Percentiles rank a stretch among this genome's conserved stretches.
These are phyloP conservation scores for Chenopodium suecicum DNA, from an alignment of 148 eudicot genomes.

Conservation along the genomic window DNA sequence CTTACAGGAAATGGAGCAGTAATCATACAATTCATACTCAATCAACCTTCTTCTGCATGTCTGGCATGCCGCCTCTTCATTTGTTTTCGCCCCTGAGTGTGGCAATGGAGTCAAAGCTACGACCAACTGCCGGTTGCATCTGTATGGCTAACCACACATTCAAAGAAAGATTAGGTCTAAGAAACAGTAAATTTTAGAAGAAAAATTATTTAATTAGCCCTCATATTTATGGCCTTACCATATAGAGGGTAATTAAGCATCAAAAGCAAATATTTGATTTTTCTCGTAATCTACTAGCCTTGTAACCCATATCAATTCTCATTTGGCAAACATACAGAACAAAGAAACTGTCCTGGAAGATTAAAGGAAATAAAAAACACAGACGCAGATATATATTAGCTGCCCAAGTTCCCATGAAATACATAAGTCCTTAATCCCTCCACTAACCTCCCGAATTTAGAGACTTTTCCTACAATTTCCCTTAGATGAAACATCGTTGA, in stretches of 20 bases:
- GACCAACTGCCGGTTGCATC: slow-evolving; percentile 53
- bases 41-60: slow-evolving; percentile 45
- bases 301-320: neutral
- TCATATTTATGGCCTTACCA: neutral
- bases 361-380: neutral
- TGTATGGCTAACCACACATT: slow-evolving; percentile 41
- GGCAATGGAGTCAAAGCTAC: slow-evolving; percentile 51
- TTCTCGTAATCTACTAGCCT: neutral
- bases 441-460: neutral
- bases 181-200: neutral
- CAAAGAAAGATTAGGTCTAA: slow-evolving; percentile 4
- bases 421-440: neutral
- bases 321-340: neutral
- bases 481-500: neutral
- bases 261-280: neutral
- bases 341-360: neutral
- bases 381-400: neutral
- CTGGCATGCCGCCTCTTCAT: slow-evolving; percentile 32
- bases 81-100: slow-evolving; percentile 34
- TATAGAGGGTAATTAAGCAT: neutral
- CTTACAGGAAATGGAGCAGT: slow-evolving; percentile 62
- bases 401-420: neutral
- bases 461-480: neutral
- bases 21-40: slow-evolving; percentile 35
- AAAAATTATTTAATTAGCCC: neutral